Evolutionary conservation across 768 basidiomycete genomes (phyloP).

Genomic region (Strobilomyces confusus): DNA sequence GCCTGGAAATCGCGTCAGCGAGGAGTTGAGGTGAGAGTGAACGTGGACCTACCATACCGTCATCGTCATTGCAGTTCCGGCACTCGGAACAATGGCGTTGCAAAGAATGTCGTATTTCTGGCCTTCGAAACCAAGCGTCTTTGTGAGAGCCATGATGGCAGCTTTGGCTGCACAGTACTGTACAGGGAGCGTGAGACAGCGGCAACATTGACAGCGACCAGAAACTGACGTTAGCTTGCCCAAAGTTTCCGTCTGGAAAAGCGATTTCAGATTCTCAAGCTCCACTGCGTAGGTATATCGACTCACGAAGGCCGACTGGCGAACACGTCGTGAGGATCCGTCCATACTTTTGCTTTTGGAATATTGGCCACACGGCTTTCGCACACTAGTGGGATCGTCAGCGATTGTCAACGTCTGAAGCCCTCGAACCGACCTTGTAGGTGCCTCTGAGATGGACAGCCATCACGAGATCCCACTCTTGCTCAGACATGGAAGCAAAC

Average conservation of each 20-base stretch:
- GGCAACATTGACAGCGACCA: neutral
- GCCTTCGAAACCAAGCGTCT: constrained; percentile 88
- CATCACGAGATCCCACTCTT: constrained; percentile 93
- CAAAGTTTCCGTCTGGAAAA: constrained; percentile 84
- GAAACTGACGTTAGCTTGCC: constrained; percentile 75
- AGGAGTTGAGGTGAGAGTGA: neutral
- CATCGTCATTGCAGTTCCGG: constrained; percentile 89
- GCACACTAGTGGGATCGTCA: constrained; percentile 56
- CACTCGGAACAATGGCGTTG: constrained; percentile 84
- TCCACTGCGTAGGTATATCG: neutral
- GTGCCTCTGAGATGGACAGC: constrained; percentile 88
- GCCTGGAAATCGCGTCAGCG: constrained; percentile 37
- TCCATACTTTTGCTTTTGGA: constrained; percentile 95
- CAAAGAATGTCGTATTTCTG: constrained; percentile 85
- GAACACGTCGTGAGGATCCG: constrained; percentile 94
- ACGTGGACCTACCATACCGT: constrained; percentile 57
- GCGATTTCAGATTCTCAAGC: neutral
- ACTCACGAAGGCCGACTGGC: constrained; percentile 86
- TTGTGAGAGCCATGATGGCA: constrained; percentile 86
- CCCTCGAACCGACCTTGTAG: constrained; percentile 58
- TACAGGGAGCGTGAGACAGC: neutral
- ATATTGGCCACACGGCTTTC: constrained; percentile 94
- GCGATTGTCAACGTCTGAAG: neutral
- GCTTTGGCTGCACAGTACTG: constrained; percentile 93
- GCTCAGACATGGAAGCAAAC: constrained; percentile 82